Evolutionary conservation across 176 grass and related monocot genomes (phyloP).

Genomic region (Musa troglodytarum): DNA sequence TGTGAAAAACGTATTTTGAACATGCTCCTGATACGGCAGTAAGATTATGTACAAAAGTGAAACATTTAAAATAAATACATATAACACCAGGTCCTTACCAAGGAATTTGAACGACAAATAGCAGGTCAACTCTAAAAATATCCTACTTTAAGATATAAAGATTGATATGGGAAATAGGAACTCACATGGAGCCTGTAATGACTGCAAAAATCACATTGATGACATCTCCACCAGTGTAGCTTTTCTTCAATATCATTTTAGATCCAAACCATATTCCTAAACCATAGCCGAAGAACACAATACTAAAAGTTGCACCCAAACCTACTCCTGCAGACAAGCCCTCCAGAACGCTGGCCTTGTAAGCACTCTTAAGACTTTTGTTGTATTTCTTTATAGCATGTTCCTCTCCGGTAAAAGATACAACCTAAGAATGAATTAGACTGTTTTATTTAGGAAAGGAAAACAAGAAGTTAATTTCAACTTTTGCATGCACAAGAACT

Average conservation of each 20-base stretch:
- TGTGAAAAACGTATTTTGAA: neutral
- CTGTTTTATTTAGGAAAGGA: neutral
- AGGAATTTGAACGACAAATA: neutral
- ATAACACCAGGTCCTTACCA: neutral
- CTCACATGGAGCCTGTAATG: slow-evolving; percentile 12
- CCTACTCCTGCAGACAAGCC: slow-evolving; percentile 9
- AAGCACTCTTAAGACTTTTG: slow-evolving; percentile 6
- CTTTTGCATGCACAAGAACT: neutral
- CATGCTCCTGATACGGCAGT: neutral
- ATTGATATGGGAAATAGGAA: neutral
- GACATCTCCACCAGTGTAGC: slow-evolving; percentile 17
- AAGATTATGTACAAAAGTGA: neutral
- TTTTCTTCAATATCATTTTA: slow-evolving; percentile 6
- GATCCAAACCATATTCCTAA: slow-evolving; percentile 17
- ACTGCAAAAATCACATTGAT: slow-evolving; percentile 15
- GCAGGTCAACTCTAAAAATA: neutral
- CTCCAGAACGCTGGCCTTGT: slow-evolving; percentile 10
- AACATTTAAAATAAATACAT: neutral
- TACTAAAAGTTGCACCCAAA: slow-evolving; percentile 12
- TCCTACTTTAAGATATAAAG: neutral
- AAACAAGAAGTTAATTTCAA: neutral
- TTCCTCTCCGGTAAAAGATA: slow-evolving; percentile 21
- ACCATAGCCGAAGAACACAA: slow-evolving; percentile 9
- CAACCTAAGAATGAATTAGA: slow-evolving; percentile 3
- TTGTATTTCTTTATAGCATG: slow-evolving; percentile 8